These are phyloP conservation scores for Pseudogymnoascus sp. DNA, from an alignment of 2,329 filamentous ascomycete genomes.

Conservation along the genomic window DNA sequence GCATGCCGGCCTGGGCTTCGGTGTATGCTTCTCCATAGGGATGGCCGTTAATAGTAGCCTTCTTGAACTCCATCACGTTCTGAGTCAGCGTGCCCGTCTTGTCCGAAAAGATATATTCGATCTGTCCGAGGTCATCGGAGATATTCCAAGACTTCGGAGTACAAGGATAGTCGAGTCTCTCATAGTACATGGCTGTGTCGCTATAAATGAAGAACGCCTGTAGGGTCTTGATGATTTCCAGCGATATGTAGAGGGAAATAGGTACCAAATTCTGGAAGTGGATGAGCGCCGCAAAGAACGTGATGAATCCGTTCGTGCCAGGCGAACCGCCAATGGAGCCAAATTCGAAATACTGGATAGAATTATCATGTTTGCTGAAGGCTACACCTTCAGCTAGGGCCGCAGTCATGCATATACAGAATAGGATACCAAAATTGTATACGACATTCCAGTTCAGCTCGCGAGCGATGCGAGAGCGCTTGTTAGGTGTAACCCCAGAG, in stretches of 20 bases:
- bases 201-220: slow-evolving; percentile 98
- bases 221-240: slow-evolving; percentile 88
- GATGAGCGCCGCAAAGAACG: slow-evolving; percentile 91
- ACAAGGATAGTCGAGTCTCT: slow-evolving; percentile 84
- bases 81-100: slow-evolving; percentile 87
- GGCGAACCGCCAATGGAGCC: slow-evolving; percentile 71
- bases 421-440: slow-evolving; percentile 87
- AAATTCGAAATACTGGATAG: slow-evolving; percentile 75
- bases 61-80: slow-evolving; percentile 99
- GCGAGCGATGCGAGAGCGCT: slow-evolving; percentile 81
- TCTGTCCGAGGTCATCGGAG: slow-evolving; percentile 93
- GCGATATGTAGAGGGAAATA: slow-evolving; percentile 92
- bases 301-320: slow-evolving; percentile 81
- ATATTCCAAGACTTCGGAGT: slow-evolving; percentile 99
- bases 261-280: slow-evolving; percentile 98
- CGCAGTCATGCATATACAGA: slow-evolving; percentile 79
- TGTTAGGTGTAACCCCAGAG: slow-evolving; percentile 87
- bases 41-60: slow-evolving; percentile 88
- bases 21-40: slow-evolving; percentile 97
- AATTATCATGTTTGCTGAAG: slow-evolving; percentile 68
- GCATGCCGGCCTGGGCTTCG: slow-evolving; percentile 93
- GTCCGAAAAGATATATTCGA: slow-evolving; percentile 98
- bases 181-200: slow-evolving; percentile 95
- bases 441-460: slow-evolving; percentile 97
- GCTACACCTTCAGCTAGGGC: slow-evolving; percentile 78